phyloP scores from a whole-genome alignment of 2,329 filamentous ascomycete species.

The Chalara sp. region DNA sequence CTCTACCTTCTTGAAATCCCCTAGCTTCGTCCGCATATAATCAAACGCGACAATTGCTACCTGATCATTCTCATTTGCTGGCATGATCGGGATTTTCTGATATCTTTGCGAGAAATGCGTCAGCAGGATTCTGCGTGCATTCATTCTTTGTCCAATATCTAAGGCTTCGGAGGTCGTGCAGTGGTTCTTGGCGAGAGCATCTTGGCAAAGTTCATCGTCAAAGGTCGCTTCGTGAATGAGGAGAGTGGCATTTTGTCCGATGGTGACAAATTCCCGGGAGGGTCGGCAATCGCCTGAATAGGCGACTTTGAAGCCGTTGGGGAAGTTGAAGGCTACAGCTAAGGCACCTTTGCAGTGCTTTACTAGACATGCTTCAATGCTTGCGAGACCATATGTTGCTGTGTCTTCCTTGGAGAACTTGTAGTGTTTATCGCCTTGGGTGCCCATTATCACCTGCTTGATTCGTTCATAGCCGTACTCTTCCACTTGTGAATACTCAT shows the following conservation, averaged over 20 bases:
- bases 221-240: constrained; percentile 96
- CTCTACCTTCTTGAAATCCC: constrained; percentile 62
- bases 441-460: constrained; percentile 15
- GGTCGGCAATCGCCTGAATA: constrained; percentile 95
- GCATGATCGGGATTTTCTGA: constrained; percentile 35
- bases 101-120: constrained; percentile 97
- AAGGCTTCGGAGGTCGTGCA: constrained; percentile 84
- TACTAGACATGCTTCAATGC: constrained; percentile 62
- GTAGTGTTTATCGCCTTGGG: constrained; percentile 17
- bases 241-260: constrained; percentile 71
- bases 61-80: constrained; percentile 42
- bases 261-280: constrained; percentile 57
- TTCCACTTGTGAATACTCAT: constrained; percentile 74
- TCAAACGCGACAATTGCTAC: constrained; percentile 71
- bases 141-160: constrained; percentile 68
- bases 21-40: constrained; percentile 66
- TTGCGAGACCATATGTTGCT: constrained; percentile 51
- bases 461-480: constrained; percentile 61
- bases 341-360: constrained; percentile 74
- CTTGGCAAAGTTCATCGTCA: constrained; percentile 71
- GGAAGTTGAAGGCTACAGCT: constrained; percentile 71
- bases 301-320: constrained; percentile 74
- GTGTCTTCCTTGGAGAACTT: constrained; percentile 34
- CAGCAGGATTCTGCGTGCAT: constrained; percentile 70
- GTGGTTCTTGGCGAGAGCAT: constrained; percentile 85